Evolutionary conservation across 371 early-diverging fungal genomes (phyloP), one percentile per base, ranked within the genome.

Genomic region (Coemansia sp.): DNA sequence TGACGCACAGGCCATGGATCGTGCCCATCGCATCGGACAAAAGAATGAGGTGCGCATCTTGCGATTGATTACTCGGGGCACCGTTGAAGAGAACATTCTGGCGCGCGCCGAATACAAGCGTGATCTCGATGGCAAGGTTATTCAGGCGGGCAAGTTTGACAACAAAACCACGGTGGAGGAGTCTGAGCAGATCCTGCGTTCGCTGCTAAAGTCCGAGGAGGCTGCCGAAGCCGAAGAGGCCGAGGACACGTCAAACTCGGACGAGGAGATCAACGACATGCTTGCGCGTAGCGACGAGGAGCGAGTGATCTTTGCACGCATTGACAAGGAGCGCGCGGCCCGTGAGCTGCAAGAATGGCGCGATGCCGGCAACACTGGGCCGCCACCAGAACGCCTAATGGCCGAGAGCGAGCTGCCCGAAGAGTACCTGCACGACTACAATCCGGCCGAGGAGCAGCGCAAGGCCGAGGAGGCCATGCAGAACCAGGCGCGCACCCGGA

Each of bases 11-110:
- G 99, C 99, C 1, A 99, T 99, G 81, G 99, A 99, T 81, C 93
- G 99, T 76, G 99, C 99, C 0, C 99, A 99, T 84, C 92, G 99
- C 79, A 99, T 99, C 72, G 99, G 99, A n/a, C 99, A 99, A 81
- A 99, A 92, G 32, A 98, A 97, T 70, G 99, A 99, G 80, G 99
- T 99, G n/a, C 88, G 94, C 34, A 96, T 99, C 55, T 90, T 98
- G 76, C 88, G 99, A n/a, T 79, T 99, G 43, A 93, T 99, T 63
- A 95, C 95, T 5, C 88, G 90, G 36, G 88, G 93, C 52, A 94
- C 99, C 0, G 87, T 99, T 48, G 99, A 99, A 81, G 99, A 99
- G 79, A 90, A 87, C 58, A 98, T 99, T 65, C 75, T 99, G 58
- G 95, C 91, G 5, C 63, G 70, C 8, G 99, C 99, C n/a, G 92